Evolutionary conservation across 805 yeast species (phyloP).

Genomic region (Yarrowia hollandica): DNA sequence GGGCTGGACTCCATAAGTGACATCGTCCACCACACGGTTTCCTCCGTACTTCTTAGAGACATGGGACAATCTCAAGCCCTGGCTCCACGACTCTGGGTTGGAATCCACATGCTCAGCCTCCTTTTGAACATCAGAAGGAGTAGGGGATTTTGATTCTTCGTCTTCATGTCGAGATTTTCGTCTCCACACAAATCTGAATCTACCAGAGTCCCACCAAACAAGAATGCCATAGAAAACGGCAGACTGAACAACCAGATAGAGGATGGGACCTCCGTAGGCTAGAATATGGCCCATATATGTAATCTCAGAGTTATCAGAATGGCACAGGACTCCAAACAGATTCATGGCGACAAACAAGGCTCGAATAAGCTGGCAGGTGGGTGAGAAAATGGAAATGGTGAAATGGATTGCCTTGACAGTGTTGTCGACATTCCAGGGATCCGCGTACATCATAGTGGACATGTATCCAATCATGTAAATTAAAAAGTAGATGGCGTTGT

Average conservation of each 20-base stretch:
- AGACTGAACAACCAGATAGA: conserved; percentile 39
- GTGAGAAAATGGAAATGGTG: conserved; percentile 38
- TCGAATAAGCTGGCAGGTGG: conserved; percentile 38
- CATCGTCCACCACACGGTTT: conserved; percentile 40
- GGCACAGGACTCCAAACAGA: conserved; percentile 41
- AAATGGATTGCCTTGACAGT: conserved; percentile 38
- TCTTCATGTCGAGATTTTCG: conserved; percentile 28
- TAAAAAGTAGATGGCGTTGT: conserved; percentile 40
- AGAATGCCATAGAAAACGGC: conserved; percentile 35
- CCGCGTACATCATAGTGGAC: conserved; percentile 39
- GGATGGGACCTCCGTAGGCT: conserved; percentile 43
- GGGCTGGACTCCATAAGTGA: conserved; percentile 41
- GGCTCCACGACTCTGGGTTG: conserved; percentile 30
- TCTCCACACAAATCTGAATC: conserved; percentile 33
- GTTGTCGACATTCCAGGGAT: conserved; percentile 36
- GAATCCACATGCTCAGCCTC: conserved; percentile 37
- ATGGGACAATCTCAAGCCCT: conserved; percentile 40
- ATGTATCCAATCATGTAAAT: conserved; percentile 41
- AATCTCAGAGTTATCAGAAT: conserved; percentile 33
- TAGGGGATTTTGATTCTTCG: conserved; percentile 31
- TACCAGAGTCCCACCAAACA: conserved; percentile 43
- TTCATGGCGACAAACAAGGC: conserved; percentile 40
- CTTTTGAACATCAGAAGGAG: conserved; percentile 34
- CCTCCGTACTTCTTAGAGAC: conserved; percentile 38
- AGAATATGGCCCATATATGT: conserved; percentile 39